Percentiles rank a stretch among this genome's conserved stretches.
phyloP scores from a whole-genome alignment of 2,329 filamentous ascomycete species.

The Scedosporium apiospermum region DNA sequence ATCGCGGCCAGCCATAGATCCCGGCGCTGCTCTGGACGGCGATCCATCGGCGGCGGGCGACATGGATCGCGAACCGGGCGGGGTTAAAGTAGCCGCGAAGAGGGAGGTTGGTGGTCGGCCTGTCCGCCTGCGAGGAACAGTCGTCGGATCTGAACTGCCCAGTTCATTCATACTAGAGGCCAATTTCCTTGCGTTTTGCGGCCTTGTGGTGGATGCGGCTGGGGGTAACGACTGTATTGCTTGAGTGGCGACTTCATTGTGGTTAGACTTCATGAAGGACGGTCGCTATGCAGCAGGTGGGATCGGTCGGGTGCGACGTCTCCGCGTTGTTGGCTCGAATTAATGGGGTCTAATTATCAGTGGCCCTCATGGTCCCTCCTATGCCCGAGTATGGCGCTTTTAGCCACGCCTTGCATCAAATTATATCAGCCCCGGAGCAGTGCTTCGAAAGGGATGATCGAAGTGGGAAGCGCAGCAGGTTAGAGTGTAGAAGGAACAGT shows the following conservation, averaged over 20 bases:
- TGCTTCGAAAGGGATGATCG: too few species aligned
- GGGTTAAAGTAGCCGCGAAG: conserved; percentile 58
- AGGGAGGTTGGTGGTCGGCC: conserved; percentile 51
- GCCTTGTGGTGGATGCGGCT: conserved; percentile 48
- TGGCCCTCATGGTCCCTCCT: background rate
- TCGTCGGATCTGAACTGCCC: conserved; percentile 38
- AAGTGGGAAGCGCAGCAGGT: too few species aligned
- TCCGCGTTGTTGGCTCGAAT: background rate
- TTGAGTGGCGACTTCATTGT: conserved; percentile 55
- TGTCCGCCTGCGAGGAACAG: conserved; percentile 42
- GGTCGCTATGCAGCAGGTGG: conserved; percentile 10
- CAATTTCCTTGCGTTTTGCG: conserved; percentile 53
- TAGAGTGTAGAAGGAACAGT: too few species aligned
- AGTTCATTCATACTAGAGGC: conserved; percentile 39
- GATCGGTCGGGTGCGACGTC: background rate
- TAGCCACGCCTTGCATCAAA: too few species aligned
- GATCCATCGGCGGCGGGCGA: conserved; percentile 55
- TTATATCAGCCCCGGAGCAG: too few species aligned
- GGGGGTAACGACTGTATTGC: conserved; percentile 61
- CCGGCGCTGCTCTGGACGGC: conserved; percentile 45
- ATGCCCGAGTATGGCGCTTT: background rate
- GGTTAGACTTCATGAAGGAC: conserved; percentile 58
- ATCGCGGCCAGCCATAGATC: conserved; percentile 46
- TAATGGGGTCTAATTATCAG: background rate
- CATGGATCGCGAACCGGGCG: conserved; percentile 56